Evolutionary conservation across 768 basidiomycete species (phyloP).

Genomic region (Auriscalpium microsporum): DNA sequence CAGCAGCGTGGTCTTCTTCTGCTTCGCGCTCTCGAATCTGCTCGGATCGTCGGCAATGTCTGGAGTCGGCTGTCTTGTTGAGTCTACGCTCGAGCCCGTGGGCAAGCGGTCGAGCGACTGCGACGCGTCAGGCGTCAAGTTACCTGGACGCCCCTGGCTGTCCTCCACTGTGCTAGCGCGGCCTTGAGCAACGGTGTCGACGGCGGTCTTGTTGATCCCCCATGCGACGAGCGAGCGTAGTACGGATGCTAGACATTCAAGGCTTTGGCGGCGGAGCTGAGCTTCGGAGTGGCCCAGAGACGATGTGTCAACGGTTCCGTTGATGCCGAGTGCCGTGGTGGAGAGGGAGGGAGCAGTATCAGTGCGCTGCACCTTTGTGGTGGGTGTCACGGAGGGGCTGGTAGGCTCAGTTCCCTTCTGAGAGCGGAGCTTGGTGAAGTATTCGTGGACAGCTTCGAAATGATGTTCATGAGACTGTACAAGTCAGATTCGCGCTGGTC

Average conservation of each 20-base stretch:
- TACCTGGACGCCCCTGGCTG: constrained; percentile 30
- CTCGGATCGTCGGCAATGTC: constrained; percentile 85
- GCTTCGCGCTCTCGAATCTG: constrained; percentile 90
- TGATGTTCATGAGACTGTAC: constrained; percentile 81
- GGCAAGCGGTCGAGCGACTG: constrained; percentile 43
- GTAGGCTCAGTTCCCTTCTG: constrained; percentile 47
- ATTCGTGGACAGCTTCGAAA: constrained; percentile 80
- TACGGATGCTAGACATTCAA: constrained; percentile 89
- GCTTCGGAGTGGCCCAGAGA: constrained; percentile 67
- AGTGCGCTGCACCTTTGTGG: constrained; percentile 34
- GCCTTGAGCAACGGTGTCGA: constrained; percentile 25
- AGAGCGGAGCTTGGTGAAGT: constrained; percentile 28
- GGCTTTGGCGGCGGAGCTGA: constrained; percentile 81
- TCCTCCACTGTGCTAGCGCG: constrained; percentile 49
- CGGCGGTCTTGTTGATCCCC: constrained; percentile 52
- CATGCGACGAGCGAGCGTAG: constrained; percentile 86
- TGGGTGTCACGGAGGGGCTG: constrained; percentile 53
- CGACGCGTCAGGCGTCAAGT: constrained; percentile 47
- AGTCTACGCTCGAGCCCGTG: constrained; percentile 41
- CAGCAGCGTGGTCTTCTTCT: constrained; percentile 87
- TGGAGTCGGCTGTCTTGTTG: constrained; percentile 60
- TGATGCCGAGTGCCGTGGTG: constrained; percentile 53
- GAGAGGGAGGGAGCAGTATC: constrained; percentile 56
- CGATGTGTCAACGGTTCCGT: constrained; percentile 61
- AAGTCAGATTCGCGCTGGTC: constrained; percentile 4